phyloP scores from a whole-genome alignment of 306 rosid genomes.

The apple (Malus domestica) region ASM211411v1 NC_041795.1:32006001-32006500 shows the following conservation, averaged over 20 bases:
- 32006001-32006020: neutral
- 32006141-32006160: slow-evolving; percentile 78
- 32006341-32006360: too few relatives aligned
- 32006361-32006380: too few relatives aligned
- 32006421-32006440: too few relatives aligned
- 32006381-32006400: too few relatives aligned
- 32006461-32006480: too few relatives aligned
- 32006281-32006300: neutral
- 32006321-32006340: too few relatives aligned
- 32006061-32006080: neutral
- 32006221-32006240: neutral
- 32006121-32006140: slow-evolving; percentile 61
- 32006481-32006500: too few relatives aligned
- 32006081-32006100: slow-evolving; percentile 14
- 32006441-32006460: too few relatives aligned
- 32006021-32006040: too few relatives aligned
- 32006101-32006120: slow-evolving; percentile 47
- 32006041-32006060: neutral
- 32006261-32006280: neutral
- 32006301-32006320: neutral
- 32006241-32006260: neutral
- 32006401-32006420: too few relatives aligned
- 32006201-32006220: neutral
- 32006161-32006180: slow-evolving; percentile 62
- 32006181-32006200: slow-evolving; percentile 69